Conservation (phyloP, 73 alveolate genomes). For the Uronychia setigera region DNA sequence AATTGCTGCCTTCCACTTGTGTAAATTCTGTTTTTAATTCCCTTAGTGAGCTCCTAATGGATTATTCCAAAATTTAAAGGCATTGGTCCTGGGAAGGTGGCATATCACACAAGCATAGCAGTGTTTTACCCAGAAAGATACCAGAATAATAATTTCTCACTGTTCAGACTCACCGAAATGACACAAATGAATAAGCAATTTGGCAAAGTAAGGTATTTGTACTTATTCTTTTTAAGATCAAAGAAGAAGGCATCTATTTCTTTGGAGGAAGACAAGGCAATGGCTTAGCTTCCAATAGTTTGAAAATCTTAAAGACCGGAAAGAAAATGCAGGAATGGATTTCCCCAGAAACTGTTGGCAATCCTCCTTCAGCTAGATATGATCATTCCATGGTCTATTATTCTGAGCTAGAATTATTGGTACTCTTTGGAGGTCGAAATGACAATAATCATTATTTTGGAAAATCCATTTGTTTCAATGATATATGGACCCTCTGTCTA, state of each 20-base stretch:
- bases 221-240: conserved; percentile 1
- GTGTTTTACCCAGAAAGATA: conserved; percentile 21
- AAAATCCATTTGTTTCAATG: conserved; percentile 20
- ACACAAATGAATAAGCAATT: neutral
- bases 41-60: conserved; percentile 28
- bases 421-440: conserved; percentile 43
- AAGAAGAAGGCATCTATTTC: conserved; percentile 40
- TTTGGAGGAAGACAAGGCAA: conserved; percentile 33
- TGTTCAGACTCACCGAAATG: conserved; percentile 27
- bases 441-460: conserved; percentile 21
- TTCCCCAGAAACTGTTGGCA: conserved; percentile 10
- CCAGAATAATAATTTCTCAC: conserved; percentile 1
- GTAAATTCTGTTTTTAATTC: conserved; percentile 6
- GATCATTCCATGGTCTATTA: conserved; percentile 17
- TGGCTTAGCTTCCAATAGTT: conserved; percentile 25
- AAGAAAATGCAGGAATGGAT: conserved; percentile 26
- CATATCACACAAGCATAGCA: conserved; percentile 17
- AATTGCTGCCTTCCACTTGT: conserved; percentile 10
- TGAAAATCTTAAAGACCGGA: conserved; percentile 29
- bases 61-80: conserved; percentile 10
- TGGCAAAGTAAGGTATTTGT: neutral
- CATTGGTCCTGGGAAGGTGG: conserved; percentile 25
- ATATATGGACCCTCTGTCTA: conserved; percentile 30
- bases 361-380: conserved; percentile 44
- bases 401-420: conserved; percentile 14